A percentile compares a stretch with the other conserved stretches of the same genome.
Conservation (phyloP, 78 protist species). For the Dictyostelium purpureum region DNA sequence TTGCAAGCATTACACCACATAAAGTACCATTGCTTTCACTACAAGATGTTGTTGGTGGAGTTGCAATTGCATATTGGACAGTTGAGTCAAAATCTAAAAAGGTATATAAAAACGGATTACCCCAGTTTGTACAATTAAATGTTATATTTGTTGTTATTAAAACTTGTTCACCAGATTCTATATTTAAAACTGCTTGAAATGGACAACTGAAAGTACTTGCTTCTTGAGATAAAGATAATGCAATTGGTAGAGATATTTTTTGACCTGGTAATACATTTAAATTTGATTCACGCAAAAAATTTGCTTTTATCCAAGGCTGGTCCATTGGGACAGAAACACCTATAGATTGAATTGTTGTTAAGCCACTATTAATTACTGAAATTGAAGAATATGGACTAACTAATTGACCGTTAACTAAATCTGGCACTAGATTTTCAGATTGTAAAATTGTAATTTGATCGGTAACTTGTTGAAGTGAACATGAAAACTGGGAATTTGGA, state of each 20-base stretch:
- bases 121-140: conserved; percentile 46
- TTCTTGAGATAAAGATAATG: neutral
- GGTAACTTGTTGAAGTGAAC: neutral
- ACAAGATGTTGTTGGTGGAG: conserved; percentile 20
- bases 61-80: conserved; percentile 70
- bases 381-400: conserved; percentile 22
- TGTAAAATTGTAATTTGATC: neutral
- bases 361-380: conserved; percentile 4
- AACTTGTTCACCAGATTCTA: neutral
- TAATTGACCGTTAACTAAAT: conserved; percentile 24
- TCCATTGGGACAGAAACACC: neutral
- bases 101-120: conserved; percentile 41
- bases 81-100: conserved; percentile 58
- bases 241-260: conserved; percentile 16
- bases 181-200: neutral
- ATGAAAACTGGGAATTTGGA: conserved; percentile 3
- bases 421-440: conserved; percentile 15
- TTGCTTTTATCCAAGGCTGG: neutral
- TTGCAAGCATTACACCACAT: conserved; percentile 34
- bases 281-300: neutral
- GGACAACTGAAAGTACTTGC: conserved; percentile 2
- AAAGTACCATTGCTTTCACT: neutral
- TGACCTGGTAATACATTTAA: conserved; percentile 32
- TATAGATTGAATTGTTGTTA: neutral
- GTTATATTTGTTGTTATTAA: neutral